Conservation (phyloP, 441 rosid species). For the Brassica balearica region DNA sequence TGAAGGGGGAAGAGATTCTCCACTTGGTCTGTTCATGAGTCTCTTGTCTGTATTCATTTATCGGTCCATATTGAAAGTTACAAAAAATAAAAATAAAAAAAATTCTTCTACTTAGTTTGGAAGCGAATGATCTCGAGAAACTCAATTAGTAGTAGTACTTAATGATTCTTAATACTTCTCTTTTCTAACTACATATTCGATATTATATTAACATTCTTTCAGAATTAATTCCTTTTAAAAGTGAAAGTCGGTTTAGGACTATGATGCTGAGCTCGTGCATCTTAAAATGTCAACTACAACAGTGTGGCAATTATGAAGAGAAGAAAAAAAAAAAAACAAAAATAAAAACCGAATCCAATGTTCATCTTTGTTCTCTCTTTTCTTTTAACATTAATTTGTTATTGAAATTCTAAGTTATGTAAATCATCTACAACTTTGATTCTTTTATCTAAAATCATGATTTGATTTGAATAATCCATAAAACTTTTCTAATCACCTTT, state of each 20-base stretch:
- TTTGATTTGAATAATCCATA: constrained; percentile 12
- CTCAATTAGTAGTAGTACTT: constrained; percentile 11
- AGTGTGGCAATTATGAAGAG: constrained; percentile 15
- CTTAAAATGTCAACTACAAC: constrained; percentile 40
- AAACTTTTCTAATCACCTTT: constrained; percentile 11
- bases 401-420: neutral
- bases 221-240: constrained; percentile 26
- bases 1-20: constrained; percentile 38
- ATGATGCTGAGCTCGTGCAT: constrained; percentile 35
- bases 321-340: neutral
- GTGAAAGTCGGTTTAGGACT: constrained; percentile 35
- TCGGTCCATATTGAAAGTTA: no score
- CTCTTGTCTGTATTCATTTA: constrained; percentile 29
- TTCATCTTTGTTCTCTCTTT: neutral
- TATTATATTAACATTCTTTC: constrained; percentile 16
- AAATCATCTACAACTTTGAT: constrained; percentile 8
- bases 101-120: neutral
- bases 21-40: constrained; percentile 33
- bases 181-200: constrained; percentile 31
- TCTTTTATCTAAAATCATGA: constrained; percentile 18
- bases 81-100: no score
- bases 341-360: constrained; percentile 19
- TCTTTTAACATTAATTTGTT: neutral
- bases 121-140: constrained; percentile 32
- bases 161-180: constrained; percentile 6